These are phyloP conservation scores for Diplocarpon mali DNA, from an alignment of 2,329 filamentous ascomycete genomes.

Conservation along the genomic window DNA sequence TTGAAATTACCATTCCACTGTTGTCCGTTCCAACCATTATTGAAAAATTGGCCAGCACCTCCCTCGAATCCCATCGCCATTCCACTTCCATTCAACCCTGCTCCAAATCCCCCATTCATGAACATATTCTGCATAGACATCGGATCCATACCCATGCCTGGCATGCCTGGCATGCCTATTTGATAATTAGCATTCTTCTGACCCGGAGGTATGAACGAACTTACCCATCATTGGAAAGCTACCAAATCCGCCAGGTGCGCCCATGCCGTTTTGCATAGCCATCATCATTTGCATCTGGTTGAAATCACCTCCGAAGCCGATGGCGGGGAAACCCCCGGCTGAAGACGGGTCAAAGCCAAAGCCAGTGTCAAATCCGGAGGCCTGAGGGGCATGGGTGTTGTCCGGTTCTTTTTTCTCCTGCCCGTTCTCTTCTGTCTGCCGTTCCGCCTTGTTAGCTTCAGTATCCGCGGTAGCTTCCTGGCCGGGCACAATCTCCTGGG, in stretches of 20 bases:
- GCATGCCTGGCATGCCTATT: conserved; percentile 38
- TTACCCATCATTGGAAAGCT: conserved; percentile 78
- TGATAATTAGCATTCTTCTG: conserved; percentile 9
- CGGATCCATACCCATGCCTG: conserved; percentile 78
- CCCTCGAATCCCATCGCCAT: conserved; percentile 64
- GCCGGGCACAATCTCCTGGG: conserved; percentile 26
- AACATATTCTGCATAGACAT: conserved; percentile 65
- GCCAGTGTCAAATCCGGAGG: conserved; percentile 24
- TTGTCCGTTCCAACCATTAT: conserved; percentile 72
- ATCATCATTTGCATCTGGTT: conserved; percentile 73
- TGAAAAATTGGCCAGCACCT: conserved; percentile 49
- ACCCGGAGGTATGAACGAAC: conserved; percentile 27
- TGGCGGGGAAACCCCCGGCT: conserved; percentile 30
- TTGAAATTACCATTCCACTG: conserved; percentile 87
- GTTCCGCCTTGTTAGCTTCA: conserved; percentile 15
- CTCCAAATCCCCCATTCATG: conserved; percentile 67
- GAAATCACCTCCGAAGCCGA: conserved; percentile 47
- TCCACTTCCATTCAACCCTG: conserved; percentile 69
- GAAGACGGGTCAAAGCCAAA: conserved; percentile 33
- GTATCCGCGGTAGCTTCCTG: conserved; percentile 22
- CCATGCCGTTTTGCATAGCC: conserved; percentile 62
- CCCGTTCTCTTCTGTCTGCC: conserved; percentile 8
- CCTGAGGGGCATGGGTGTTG: conserved; percentile 14
- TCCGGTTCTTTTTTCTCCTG: conserved; percentile 11
- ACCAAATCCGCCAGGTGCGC: conserved; percentile 40